A percentile compares a stretch with the other conserved stretches of the same genome.
phyloP scores from a whole-genome alignment of 345 rosid species.

The Arabidopsis suecica region DNA sequence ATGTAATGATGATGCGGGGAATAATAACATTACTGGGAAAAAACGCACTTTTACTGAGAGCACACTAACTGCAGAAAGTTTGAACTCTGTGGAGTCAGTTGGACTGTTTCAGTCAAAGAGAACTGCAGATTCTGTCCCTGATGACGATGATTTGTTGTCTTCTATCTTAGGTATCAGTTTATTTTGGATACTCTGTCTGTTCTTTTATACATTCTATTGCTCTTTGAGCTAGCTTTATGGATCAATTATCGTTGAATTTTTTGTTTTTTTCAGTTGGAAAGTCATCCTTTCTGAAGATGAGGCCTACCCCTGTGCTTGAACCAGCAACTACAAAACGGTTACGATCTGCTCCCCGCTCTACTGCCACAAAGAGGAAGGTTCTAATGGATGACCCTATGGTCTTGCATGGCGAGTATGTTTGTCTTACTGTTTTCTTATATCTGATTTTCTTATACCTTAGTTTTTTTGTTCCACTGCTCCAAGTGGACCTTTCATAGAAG shows the following conservation, averaged over 20 bases:
- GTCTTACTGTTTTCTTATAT: conserved; percentile 18
- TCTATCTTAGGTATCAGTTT: conserved; percentile 83
- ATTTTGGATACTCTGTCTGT: conserved; percentile 1
- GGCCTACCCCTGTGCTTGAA: conserved; percentile 71
- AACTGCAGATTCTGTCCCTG: conserved; percentile 77
- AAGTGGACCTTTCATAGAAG: conserved; percentile 6
- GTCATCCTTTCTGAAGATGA: conserved; percentile 82
- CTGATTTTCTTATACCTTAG: not conserved
- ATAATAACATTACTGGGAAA: conserved; percentile 62
- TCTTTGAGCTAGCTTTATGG: conserved; percentile 25
- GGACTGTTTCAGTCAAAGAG: conserved; percentile 60
- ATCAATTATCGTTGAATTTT: conserved; percentile 16
- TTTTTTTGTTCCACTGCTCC: conserved; percentile 7
- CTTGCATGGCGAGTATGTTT: conserved; percentile 97
- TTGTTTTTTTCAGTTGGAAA: conserved; percentile 68
- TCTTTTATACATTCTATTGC: conserved; percentile 5
- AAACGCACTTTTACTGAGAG: conserved; percentile 82
- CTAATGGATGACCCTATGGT: conserved; percentile 94
- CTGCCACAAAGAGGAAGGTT: conserved; percentile 85
- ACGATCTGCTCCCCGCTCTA: conserved; percentile 62
- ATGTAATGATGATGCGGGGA: conserved; percentile 52
- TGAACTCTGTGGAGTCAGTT: conserved; percentile 72
- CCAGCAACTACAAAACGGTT: conserved; percentile 66
- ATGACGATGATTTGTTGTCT: conserved; percentile 91
- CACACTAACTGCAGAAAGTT: conserved; percentile 64